Base-by-base conservation (phyloP, 2,329 filamentous ascomycete genomes). In the Cryphonectria naterciae region DNA sequence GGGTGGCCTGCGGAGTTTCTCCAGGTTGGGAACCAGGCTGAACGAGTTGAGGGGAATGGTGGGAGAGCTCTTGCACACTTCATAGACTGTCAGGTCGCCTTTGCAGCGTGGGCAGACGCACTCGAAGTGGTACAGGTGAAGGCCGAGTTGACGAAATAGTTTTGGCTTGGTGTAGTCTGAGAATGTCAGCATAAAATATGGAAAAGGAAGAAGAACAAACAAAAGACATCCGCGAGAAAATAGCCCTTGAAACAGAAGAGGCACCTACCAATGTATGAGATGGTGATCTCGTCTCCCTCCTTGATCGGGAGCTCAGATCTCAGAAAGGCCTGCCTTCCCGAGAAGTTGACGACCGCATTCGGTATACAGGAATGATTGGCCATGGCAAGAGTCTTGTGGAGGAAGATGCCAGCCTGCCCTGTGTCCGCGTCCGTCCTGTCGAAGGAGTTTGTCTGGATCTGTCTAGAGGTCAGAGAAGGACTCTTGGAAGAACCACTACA, bases 381-480 rank as follows among this genome's bases (percentile, higher is more conserved):
- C 84, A 90, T 88, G 70, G 88, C 86, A 58, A 89, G 80, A 4
- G 78, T 83, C 0, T 86, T 82, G 73, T 89, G 86, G 52, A 91
- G 79, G 72, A 88, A 90, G 41, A 89, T 80, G 35, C 87, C 88
- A 1, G 84, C 81, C 68, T 85, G 81, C 1, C 83, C 85, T 10
- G 85, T 77, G 74, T 90, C 87, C 2, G 80, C 77, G 67, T 90
- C 87, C 37, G 82, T 81, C 67, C 86, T 81, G 75, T 88, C 87
- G 76, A 91, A 91, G 4, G 87, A 83, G 78, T 91, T 91, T 52
- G 88, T 88, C 76, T 88, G 84, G 71, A 90, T 84, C 88, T 90
- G 70, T 62, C 22, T 28, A 25, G 28, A 49, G 32, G 35, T 77
- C 46, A 77, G 73, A 46, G 17, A 25, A 32, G 25, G 10, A 10